Evolutionary conservation across 2,329 filamentous ascomycete species (phyloP).

Genomic region (Ophiostoma sp.): DNA sequence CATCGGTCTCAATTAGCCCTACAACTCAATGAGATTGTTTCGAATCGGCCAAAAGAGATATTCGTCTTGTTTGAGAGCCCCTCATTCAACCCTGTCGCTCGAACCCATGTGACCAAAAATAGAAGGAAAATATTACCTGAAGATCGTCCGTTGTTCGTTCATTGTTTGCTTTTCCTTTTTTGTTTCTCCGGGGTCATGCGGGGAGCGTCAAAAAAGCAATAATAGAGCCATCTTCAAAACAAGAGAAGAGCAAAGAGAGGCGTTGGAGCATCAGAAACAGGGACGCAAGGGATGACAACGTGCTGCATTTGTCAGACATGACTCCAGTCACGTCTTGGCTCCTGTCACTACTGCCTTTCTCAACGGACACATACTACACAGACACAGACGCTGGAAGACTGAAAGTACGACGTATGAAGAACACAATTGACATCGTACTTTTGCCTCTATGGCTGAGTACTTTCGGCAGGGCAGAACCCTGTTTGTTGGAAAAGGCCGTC

Average conservation of each 20-base stretch:
- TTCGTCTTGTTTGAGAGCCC: neutral
- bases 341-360: neutral
- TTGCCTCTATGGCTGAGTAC: neutral
- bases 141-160: neutral
- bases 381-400: neutral
- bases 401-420: neutral
- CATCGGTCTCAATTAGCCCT: neutral
- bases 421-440: neutral
- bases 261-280: neutral
- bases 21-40: neutral
- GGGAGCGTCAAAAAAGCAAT: neutral
- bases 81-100: neutral
- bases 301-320: constrained; percentile 15
- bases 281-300: constrained; percentile 18
- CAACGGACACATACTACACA: neutral
- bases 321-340: neutral
- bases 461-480: neutral
- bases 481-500: neutral
- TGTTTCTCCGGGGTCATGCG: neutral
- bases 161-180: neutral
- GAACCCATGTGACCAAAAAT: constrained; percentile 7
- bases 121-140: neutral
- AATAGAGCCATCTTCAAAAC: neutral
- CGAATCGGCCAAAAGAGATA: neutral
- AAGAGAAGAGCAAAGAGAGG: neutral